phyloP scores from a whole-genome alignment of 1,139 yeast species.

The Schizosaccharomyces versatilis region DNA sequence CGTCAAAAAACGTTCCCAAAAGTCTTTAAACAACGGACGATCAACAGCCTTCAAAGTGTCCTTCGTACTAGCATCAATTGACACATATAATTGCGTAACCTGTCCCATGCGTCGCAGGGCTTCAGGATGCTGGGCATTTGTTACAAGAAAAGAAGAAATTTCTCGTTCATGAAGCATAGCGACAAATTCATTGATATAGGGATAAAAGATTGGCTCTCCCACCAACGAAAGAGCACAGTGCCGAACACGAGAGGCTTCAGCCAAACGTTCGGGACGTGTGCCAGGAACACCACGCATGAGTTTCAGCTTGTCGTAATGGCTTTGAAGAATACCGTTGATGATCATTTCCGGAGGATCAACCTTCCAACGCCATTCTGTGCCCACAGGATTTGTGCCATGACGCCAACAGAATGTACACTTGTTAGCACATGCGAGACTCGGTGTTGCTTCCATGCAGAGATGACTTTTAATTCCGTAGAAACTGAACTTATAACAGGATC shows the following conservation, averaged over 20 bases:
- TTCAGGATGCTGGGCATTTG: constrained; percentile 91
- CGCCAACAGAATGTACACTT: constrained; percentile 96
- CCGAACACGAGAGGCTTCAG: constrained; percentile 68
- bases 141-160: constrained; percentile 70
- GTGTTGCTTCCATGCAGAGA: constrained; percentile 89
- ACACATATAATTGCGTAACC: constrained; percentile 78
- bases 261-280: constrained; percentile 67
- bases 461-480: constrained; percentile 79
- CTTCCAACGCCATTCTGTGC: constrained; percentile 92
- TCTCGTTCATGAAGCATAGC: constrained; percentile 54
- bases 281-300: constrained; percentile 84
- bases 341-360: constrained; percentile 74
- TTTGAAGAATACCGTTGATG: constrained; percentile 63
- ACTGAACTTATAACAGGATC: constrained; percentile 82
- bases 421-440: constrained; percentile 78
- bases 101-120: constrained; percentile 43
- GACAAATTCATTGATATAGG: constrained; percentile 68
- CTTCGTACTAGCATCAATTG: constrained; percentile 80
- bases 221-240: constrained; percentile 85
- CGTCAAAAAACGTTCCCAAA: constrained; percentile 68
- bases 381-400: constrained; percentile 92
- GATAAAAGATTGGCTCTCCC: constrained; percentile 82
- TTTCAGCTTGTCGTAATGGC: constrained; percentile 77
- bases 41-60: constrained; percentile 62
- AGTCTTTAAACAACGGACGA: constrained; percentile 51